Percentiles rank a stretch among this genome's conserved stretches.
These are phyloP conservation scores for Exsudoporus floridanus DNA, from an alignment of 1,284 basidiomycete species.

Conservation along the genomic window DNA sequence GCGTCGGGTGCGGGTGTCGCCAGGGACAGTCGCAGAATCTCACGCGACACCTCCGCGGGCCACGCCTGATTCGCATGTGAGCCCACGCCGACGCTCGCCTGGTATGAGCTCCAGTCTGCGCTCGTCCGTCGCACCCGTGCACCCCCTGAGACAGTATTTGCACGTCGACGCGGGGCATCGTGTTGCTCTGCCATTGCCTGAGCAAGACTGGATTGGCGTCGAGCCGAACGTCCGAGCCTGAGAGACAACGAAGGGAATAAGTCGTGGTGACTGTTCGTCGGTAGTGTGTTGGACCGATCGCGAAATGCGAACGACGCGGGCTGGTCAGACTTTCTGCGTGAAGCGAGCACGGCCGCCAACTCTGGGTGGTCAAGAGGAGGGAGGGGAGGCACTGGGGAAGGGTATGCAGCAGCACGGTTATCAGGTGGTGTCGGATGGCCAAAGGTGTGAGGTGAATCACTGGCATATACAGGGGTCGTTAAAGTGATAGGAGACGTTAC, in stretches of 20 bases:
- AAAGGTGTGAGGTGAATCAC: conserved; percentile 42
- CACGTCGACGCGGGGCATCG: conserved; percentile 17
- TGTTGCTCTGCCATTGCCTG: conserved; percentile 13
- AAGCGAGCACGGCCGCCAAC: conserved; percentile 31
- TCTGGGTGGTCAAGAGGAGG: conserved; percentile 55
- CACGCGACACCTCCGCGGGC: conserved; percentile 46
- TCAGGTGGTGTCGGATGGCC: conserved; percentile 38
- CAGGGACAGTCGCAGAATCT: conserved; percentile 42
- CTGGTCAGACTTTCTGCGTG: conserved; percentile 11
- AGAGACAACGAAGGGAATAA: conserved; percentile 30
- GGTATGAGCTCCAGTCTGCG: conserved; percentile 43
- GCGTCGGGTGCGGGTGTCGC: conserved; percentile 9
- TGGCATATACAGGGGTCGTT: conserved; percentile 24
- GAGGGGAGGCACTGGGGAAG: conserved; percentile 44
- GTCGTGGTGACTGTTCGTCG: conserved; percentile 15
- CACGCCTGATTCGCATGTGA: conserved; percentile 37
- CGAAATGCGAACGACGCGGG: conserved; percentile 13
- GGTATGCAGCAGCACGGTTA: conserved; percentile 22
- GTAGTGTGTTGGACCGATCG: conserved; percentile 30
- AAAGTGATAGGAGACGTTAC: conserved; percentile 13
- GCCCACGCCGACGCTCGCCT: conserved; percentile 38
- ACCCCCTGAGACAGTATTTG: conserved; percentile 22
- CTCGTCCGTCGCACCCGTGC: conserved; percentile 36
- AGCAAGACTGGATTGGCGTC: conserved; percentile 15
- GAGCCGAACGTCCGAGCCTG: conserved; percentile 20